Base-by-base conservation (phyloP, 306 rosid genomes). In the Rosa lucieae region DNA sequence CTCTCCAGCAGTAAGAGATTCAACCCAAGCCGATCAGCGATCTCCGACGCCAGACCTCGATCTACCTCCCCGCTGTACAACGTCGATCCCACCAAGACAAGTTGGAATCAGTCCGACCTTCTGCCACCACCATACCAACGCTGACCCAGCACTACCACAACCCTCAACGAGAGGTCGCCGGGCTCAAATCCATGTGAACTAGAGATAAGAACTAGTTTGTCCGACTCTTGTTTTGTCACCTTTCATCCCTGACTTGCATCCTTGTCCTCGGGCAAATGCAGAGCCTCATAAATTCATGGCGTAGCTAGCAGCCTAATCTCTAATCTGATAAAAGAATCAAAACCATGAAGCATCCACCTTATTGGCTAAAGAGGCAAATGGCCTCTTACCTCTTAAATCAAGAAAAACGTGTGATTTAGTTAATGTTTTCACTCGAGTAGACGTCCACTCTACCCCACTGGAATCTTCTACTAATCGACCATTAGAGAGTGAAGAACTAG, bases 161-260 rank as follows among this genome's bases (percentile, higher is more conserved):
- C 26, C 26, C 26, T 23, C 26, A 23, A 23, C 26, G 26, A 23
- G 26, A 23, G 26, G 26, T 23, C 26, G 0, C 26, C 26, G 26
- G 26, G 43, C 47, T 72, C 21, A 21, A 77, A 75, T 75, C 67
- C 55, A 49, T 55, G 66, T 43, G 62, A 62, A 77, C 74, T 78
- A 69, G 73, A n/a, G 13, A 26, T 5, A 56, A 40, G 51, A 68
- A 39, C 10, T 73, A 62, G 62, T 59, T 80, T 84, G 35, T 61
- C 69, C 47, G 51, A 15, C 17, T 74, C 74, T 17, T 70, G 43
- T 72, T 79, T 80, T 77, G 85, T 74, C 70, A 11, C 55, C 21
- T 68, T 71, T 35, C 56, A 29, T 51, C 67, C 13, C 42, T 74
- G 75, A 77, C 82, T 77, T 76, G 48, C 1, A 35, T 53, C 40